Conservation (phyloP, 768 basidiomycete species). For the Crepidotus variabilis region DNA sequence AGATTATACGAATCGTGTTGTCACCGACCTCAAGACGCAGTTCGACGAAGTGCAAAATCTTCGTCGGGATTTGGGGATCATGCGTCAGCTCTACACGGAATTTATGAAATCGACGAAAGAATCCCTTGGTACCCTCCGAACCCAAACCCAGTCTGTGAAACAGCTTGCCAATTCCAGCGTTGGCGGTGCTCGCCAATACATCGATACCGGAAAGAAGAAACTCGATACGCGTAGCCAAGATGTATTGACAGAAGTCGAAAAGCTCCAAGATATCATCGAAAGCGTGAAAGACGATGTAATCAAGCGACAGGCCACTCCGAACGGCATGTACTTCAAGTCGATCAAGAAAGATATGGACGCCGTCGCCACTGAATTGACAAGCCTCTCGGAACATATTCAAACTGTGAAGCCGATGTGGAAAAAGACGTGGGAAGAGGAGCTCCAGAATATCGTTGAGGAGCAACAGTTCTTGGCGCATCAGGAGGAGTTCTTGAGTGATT, state of each 20-base stretch:
- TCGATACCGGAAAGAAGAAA: constrained; percentile 88
- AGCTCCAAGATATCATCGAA: constrained; percentile 89
- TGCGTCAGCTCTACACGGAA: constrained; percentile 92
- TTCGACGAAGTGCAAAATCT: constrained; percentile 95
- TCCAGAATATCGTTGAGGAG: constrained; percentile 96
- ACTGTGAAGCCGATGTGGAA: constrained; percentile 96
- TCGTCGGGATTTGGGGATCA: constrained; percentile 87
- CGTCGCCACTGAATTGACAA: constrained; percentile 66
- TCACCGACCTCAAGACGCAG: constrained; percentile 83
- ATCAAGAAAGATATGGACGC: constrained; percentile 70
- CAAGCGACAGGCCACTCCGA: constrained; percentile 84
- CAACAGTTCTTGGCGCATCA: constrained; percentile 93
- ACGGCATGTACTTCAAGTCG: constrained; percentile 61
- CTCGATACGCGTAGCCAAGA: constrained; percentile 89
- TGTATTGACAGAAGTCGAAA: constrained; percentile 88
- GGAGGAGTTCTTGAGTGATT: constrained; percentile 84
- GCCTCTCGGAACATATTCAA: constrained; percentile 79
- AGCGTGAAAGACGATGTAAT: constrained; percentile 87
- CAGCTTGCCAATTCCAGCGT: constrained; percentile 80
- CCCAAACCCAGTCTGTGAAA: constrained; percentile 84
- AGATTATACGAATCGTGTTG: constrained; percentile 70
- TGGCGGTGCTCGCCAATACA: constrained; percentile 82
- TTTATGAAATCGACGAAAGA: constrained; percentile 92
- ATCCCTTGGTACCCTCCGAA: constrained; percentile 70
- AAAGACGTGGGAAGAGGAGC: constrained; percentile 96